These are phyloP conservation scores for Lyophyllum shimeji DNA, from an alignment of 768 basidiomycete genomes.

Conservation along the genomic window DNA sequence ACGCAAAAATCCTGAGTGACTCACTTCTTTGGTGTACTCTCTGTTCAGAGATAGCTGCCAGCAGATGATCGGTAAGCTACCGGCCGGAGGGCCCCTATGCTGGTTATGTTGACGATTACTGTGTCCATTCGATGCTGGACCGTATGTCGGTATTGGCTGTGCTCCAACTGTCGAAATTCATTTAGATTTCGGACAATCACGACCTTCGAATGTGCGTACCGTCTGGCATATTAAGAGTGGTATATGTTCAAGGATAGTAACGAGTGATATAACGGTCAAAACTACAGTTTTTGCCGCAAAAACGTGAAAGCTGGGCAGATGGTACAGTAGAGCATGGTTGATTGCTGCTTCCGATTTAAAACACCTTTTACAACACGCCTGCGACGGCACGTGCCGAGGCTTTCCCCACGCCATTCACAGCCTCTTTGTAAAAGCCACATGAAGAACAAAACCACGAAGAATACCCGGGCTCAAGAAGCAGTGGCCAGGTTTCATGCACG, in stretches of 20 bases:
- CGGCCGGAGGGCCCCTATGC: slow-evolving; percentile 12
- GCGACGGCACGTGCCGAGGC: not conserved
- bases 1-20: slow-evolving; percentile 17
- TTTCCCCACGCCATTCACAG: not conserved
- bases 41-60: slow-evolving; percentile 82
- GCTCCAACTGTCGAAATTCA: slow-evolving; percentile 1
- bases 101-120: slow-evolving; percentile 7
- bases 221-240: slow-evolving; percentile 6
- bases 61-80: slow-evolving; percentile 54
- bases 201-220: slow-evolving; percentile 1
- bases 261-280: not conserved
- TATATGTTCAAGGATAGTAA: not conserved
- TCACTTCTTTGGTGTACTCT: slow-evolving; percentile 65
- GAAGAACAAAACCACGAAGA: not conserved
- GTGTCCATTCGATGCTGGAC: not conserved
- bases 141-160: slow-evolving; percentile 1
- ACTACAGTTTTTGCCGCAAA: not conserved
- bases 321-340: not conserved
- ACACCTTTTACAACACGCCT: not conserved
- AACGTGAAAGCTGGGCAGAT: not conserved
- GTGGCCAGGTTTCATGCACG: no score
- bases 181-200: not conserved
- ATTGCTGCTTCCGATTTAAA: not conserved
- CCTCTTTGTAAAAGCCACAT: not conserved
- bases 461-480: no score